These are phyloP conservation scores for Calocybe indica DNA, from an alignment of 768 basidiomycete genomes.

Conservation along the genomic window DNA sequence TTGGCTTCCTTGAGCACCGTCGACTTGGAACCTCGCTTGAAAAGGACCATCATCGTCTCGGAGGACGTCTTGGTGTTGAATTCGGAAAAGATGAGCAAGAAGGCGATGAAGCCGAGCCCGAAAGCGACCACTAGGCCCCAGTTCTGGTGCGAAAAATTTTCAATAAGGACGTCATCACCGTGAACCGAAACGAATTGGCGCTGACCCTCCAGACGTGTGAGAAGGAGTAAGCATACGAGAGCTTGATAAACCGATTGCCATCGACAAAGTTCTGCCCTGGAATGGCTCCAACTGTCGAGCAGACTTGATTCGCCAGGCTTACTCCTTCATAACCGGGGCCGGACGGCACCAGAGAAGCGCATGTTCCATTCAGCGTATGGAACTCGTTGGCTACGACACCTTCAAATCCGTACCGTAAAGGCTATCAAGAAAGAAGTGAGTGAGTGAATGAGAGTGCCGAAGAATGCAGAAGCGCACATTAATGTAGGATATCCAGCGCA, in stretches of 20 bases:
- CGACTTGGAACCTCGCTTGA: slow-evolving; percentile 51
- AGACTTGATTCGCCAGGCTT: slow-evolving; percentile 63
- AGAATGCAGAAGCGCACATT: slow-evolving; percentile 32
- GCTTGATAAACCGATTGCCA: slow-evolving; percentile 46
- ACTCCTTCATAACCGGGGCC: slow-evolving; percentile 59
- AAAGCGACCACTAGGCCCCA: slow-evolving; percentile 69
- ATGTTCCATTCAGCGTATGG: slow-evolving; percentile 56
- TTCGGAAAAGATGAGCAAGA: slow-evolving; percentile 58
- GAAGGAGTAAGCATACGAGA: slow-evolving; percentile 43
- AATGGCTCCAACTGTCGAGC: slow-evolving; percentile 61
- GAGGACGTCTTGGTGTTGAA: slow-evolving; percentile 32
- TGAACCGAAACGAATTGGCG: background rate
- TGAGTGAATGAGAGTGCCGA: background rate
- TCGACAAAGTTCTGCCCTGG: slow-evolving; percentile 55
- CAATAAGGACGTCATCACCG: background rate
- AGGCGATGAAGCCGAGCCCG: slow-evolving; percentile 48
- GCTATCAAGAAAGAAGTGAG: slow-evolving; percentile 29
- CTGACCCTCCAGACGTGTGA: slow-evolving; percentile 39
- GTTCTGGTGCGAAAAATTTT: slow-evolving; percentile 30
- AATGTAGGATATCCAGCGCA: slow-evolving; percentile 62
- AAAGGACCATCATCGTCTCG: slow-evolving; percentile 45
- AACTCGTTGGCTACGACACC: slow-evolving; percentile 79
- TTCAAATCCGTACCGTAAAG: slow-evolving; percentile 72
- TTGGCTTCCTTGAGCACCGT: slow-evolving; percentile 21
- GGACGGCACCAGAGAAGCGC: slow-evolving; percentile 52